phyloP scores from a whole-genome alignment of 192 early-diverging fungal genomes.

The Allomyces javanicus region DNA sequence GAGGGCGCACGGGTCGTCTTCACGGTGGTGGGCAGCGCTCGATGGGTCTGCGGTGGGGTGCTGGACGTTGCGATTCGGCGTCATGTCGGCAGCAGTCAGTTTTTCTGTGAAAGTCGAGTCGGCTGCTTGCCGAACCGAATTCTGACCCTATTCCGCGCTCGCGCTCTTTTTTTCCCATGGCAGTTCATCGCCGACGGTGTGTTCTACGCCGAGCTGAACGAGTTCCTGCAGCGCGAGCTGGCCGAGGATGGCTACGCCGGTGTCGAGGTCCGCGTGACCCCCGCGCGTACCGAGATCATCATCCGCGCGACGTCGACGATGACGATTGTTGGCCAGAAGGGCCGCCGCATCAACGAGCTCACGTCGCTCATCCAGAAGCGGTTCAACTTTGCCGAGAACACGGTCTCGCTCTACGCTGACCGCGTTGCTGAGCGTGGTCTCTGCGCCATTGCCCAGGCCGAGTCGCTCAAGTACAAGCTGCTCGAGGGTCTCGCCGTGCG shows the following conservation, averaged over 20 bases:
- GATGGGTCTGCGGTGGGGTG: too few species aligned
- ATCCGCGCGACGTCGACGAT: constrained; percentile 97
- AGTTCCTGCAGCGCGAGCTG: constrained; percentile 94
- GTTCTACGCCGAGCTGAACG: constrained; percentile 99
- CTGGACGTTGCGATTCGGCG: too few species aligned
- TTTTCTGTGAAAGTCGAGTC: too few species aligned
- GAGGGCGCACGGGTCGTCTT: too few species aligned
- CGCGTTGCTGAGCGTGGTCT: constrained; percentile 93
- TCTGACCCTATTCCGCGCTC: too few species aligned
- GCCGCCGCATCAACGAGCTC: constrained; percentile 94
- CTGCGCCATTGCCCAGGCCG: constrained; percentile 94
- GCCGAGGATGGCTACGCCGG: constrained; percentile 96
- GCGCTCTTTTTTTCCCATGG: too few species aligned
- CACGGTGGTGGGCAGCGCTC: too few species aligned
- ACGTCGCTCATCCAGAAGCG: constrained; percentile 97
- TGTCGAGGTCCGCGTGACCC: constrained; percentile 98
- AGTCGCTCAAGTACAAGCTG: constrained; percentile 95
- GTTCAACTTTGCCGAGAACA: constrained; percentile 97
- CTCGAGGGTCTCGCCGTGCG: constrained; percentile 90
- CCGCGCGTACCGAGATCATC: constrained; percentile 96
- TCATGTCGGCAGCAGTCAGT: too few species aligned
- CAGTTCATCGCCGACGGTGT: constrained; percentile 99
- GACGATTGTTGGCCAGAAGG: constrained; percentile 94
- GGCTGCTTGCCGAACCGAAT: too few species aligned
- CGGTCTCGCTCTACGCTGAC: constrained; percentile 96